Base-by-base conservation (phyloP, 495 filamentous ascomycete species). In the Clohesyomyces aquaticus region DNA sequence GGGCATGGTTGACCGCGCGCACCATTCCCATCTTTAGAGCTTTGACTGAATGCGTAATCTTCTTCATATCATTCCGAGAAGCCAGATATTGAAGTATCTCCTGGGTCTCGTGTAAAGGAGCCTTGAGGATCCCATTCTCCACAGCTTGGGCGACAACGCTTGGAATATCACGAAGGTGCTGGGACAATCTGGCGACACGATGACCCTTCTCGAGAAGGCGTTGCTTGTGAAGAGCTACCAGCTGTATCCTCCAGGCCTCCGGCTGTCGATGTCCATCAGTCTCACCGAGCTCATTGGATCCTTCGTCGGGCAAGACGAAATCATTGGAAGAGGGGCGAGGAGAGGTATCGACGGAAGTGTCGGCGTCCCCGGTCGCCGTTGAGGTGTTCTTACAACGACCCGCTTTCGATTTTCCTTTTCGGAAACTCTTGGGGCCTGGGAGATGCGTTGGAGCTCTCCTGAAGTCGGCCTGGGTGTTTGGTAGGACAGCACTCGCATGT, bases 151-250 rank as follows among this genome's bases (percentile, higher is more conserved):
- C 43, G 41, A 60, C 19, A 3, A 51, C 22, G 38, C 25, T 43
- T 25, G 21, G 53, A 18, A 19, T 53, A 18, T 2, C 26, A 18
- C 22, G n/a, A 14, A 11, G 47, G 18, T 12, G 11, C 23, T 60
- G 25, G 19, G 12, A 4, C 1, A 16, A 22, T 2, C 21, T 25
- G 21, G 16, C 10, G 19, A 29, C 18, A 9, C n/a, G 54, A 57
- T 16, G 32, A 16, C 29, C 11, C 28, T 19, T 57, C 16, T 4
- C 25, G 21, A 38, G n/a, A 16, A 60, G 4, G 19, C 46, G 46
- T 14, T 29, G 43, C 18, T 60, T 60, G 27, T 60, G 45, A 19
- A n/a, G n/a, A n/a, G n/a, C n/a, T n/a, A n/a, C n/a, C n/a, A n/a
- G n/a, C n/a, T n/a, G n/a, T n/a, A n/a, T n/a, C n/a, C n/a, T n/a